phyloP scores from a whole-genome alignment of 2,329 filamentous ascomycete species.

The Hypoxylon sp. region DNA sequence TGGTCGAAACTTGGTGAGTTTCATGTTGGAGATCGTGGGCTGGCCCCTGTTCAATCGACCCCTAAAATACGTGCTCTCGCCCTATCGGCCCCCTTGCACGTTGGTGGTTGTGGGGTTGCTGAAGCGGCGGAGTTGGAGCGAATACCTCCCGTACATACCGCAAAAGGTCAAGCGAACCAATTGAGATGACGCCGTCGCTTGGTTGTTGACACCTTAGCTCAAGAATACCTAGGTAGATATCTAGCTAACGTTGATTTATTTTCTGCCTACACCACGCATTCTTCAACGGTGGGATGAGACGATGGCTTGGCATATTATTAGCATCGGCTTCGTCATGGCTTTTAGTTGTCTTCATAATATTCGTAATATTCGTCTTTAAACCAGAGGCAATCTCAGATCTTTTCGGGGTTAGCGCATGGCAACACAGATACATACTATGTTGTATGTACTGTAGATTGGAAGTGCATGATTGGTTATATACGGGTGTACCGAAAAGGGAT shows the following conservation, averaged over 20 bases:
- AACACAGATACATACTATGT: slow-evolving; percentile 8
- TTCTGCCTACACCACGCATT: slow-evolving; percentile 7
- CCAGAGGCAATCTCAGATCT: slow-evolving; percentile 8
- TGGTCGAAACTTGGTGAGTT: slow-evolving; percentile 47
- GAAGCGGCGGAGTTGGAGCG: slow-evolving; percentile 33
- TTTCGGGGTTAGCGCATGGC: slow-evolving; percentile 8
- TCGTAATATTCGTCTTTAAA: slow-evolving; percentile 4
- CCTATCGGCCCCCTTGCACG: slow-evolving; percentile 31
- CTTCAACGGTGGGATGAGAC: slow-evolving; percentile 13
- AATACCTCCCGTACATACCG: slow-evolving; percentile 21
- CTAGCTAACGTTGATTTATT: too few species aligned
- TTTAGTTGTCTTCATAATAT: too few species aligned
- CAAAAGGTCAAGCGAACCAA: slow-evolving; percentile 34
- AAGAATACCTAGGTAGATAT: too few species aligned
- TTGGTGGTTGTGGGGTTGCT: slow-evolving; percentile 31
- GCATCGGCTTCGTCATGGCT: slow-evolving; percentile 5
- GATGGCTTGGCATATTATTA: slow-evolving; percentile 12
- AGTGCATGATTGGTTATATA: slow-evolving; percentile 33
- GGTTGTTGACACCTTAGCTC: slow-evolving; percentile 23
- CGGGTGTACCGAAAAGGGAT: slow-evolving; percentile 33
- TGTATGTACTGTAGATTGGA: slow-evolving; percentile 18
- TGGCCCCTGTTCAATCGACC: slow-evolving; percentile 38
- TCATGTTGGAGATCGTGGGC: slow-evolving; percentile 45
- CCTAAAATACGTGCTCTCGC: slow-evolving; percentile 24
- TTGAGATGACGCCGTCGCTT: slow-evolving; percentile 16